These are phyloP conservation scores for Euphorbia schlechtendalii DNA, from an alignment of 441 rosid genomes.

Conservation along the genomic window DNA sequence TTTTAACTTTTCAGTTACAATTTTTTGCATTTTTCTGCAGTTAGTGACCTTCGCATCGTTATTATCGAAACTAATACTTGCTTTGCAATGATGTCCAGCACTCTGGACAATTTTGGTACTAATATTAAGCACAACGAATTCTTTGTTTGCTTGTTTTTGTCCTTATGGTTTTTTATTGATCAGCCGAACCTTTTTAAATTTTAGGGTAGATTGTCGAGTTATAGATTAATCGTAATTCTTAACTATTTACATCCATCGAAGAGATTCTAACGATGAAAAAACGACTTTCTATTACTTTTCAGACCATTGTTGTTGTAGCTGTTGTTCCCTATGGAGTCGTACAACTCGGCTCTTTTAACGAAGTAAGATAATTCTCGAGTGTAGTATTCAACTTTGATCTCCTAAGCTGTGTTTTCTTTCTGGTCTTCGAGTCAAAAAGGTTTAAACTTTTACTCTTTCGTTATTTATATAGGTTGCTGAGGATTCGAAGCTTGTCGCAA, in stretches of 20 bases:
- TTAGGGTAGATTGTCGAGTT: not conserved
- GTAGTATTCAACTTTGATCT: too few species aligned
- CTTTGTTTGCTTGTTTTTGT: not conserved
- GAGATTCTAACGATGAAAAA: conserved; percentile 4
- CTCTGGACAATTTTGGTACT: not conserved
- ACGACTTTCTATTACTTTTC: conserved; percentile 19
- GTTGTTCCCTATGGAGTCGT: conserved; percentile 76
- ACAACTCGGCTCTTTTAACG: conserved; percentile 74
- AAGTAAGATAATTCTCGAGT: conserved; percentile 42
- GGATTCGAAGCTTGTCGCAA: conserved; percentile 56
- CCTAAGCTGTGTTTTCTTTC: too few species aligned
- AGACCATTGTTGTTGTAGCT: conserved; percentile 72
- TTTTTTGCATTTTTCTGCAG: too few species aligned
- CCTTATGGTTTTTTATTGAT: not conserved
- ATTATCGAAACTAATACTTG: not conserved
- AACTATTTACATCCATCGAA: conserved; percentile 2
- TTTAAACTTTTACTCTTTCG: too few species aligned
- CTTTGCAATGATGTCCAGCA: not conserved
- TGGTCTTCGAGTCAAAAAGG: too few species aligned
- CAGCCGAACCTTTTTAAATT: not conserved
- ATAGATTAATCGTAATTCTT: not conserved
- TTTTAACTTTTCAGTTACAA: conserved; percentile 6
- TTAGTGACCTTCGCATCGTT: not conserved
- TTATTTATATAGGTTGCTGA: conserved; percentile 67
- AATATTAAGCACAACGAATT: not conserved